Percentiles rank a stretch among this genome's conserved stretches.
Evolutionary conservation across 495 filamentous ascomycete species (phyloP).

Genomic region (Penicillium atrosanguineum): DNA sequence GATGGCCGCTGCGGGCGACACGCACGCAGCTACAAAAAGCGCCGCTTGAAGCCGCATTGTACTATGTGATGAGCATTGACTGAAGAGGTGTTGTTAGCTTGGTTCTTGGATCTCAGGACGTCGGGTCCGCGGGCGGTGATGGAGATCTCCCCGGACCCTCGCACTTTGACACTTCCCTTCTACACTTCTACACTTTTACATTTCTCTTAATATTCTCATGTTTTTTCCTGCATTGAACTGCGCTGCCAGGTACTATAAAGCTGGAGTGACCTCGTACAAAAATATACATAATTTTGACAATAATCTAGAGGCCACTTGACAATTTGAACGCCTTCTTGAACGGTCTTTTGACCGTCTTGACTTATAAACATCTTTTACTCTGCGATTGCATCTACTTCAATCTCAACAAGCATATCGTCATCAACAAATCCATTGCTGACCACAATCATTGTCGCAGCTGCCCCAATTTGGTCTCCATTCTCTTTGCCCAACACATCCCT

Average conservation of each 20-base stretch:
- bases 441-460: slow-evolving; percentile 45
- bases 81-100: slow-evolving; percentile 12
- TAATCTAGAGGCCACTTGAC: neutral
- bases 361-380: slow-evolving; percentile 3
- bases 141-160: slow-evolving; percentile 8
- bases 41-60: slow-evolving; percentile 49
- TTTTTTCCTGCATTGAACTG: no score
- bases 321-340: no score
- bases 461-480: slow-evolving; percentile 22
- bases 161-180: neutral
- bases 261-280: no score
- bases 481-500: slow-evolving; percentile 32
- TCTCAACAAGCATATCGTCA: slow-evolving; percentile 45
- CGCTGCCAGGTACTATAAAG: no score
- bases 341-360: neutral
- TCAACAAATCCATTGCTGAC: slow-evolving; percentile 42
- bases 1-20: slow-evolving; percentile 56
- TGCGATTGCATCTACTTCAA: slow-evolving; percentile 45
- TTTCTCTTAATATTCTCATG: no score
- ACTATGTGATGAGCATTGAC: slow-evolving; percentile 32
- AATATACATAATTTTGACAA: no score
- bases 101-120: slow-evolving; percentile 8
- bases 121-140: slow-evolving; percentile 15
- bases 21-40: slow-evolving; percentile 40
- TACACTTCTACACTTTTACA: no score